Conservation (phyloP, 345 rosid genomes). For the Pistacia vera region DNA sequence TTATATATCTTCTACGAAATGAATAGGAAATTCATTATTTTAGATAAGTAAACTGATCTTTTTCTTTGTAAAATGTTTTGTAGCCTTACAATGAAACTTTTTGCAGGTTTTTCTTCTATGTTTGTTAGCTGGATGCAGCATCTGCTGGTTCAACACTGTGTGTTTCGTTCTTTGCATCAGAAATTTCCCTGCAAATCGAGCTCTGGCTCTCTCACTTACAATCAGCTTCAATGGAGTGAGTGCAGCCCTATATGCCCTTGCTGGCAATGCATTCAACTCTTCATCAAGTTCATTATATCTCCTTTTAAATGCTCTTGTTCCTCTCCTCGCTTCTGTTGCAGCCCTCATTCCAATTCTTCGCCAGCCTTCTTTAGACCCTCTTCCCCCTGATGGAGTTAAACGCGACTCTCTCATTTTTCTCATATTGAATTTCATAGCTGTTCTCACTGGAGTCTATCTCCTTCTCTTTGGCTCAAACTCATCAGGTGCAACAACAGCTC, state of each 20-base stretch:
- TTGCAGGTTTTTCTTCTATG: slow-evolving; percentile 83
- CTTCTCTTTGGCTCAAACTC: slow-evolving; percentile 60
- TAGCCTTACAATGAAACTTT: background rate
- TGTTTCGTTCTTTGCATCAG: slow-evolving; percentile 89
- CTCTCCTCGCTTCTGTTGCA: slow-evolving; percentile 59
- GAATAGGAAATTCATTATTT: no score
- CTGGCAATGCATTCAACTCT: slow-evolving; percentile 67
- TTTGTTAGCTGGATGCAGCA: slow-evolving; percentile 84
- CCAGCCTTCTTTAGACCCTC: slow-evolving; percentile 79
- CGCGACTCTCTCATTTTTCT: slow-evolving; percentile 78
- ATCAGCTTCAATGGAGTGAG: slow-evolving; percentile 94
- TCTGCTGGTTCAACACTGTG: slow-evolving; percentile 98
- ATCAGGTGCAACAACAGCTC: slow-evolving; percentile 35
- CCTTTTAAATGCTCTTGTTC: slow-evolving; percentile 72
- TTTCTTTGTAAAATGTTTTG: no score
- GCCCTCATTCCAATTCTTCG: slow-evolving; percentile 81
- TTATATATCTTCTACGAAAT: no score
- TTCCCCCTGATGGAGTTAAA: slow-evolving; percentile 63
- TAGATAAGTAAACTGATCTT: no score
- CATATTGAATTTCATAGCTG: slow-evolving; percentile 67
- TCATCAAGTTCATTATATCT: slow-evolving; percentile 63
- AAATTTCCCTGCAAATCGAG: slow-evolving; percentile 72
- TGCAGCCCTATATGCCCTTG: slow-evolving; percentile 84
- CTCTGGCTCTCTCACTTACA: slow-evolving; percentile 89
- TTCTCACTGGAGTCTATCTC: slow-evolving; percentile 76